Evolutionary conservation across 129 eudicot genomes (phyloP).

Genomic region (Tagetes patula): DNA sequence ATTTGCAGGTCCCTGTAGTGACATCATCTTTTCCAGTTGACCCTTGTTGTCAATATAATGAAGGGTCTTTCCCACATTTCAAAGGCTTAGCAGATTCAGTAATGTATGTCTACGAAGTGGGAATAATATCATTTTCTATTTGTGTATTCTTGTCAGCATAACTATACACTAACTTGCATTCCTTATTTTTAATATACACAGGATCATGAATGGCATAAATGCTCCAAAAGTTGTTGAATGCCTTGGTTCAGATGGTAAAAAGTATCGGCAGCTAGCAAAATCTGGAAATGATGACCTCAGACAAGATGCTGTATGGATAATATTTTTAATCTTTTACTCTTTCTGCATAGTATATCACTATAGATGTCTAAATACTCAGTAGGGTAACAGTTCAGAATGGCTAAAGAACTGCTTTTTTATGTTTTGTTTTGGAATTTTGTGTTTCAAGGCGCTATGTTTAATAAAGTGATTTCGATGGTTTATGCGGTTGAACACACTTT

Average conservation of each 20-base stretch:
- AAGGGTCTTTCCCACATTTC: conserved; percentile 94
- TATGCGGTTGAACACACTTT: background rate
- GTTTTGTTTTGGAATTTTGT: background rate
- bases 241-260: conserved; percentile 92
- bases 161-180: conserved; percentile 26
- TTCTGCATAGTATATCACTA: conserved; percentile 8
- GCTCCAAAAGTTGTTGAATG: conserved; percentile 98
- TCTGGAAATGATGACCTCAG: conserved; percentile 98
- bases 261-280: conserved; percentile 91
- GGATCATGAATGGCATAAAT: conserved; percentile 97
- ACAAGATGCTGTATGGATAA: conserved; percentile 90
- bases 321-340: background rate
- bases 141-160: conserved; percentile 20
- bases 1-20: conserved; percentile 87
- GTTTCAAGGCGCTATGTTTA: background rate
- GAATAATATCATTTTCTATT: conserved; percentile 8
- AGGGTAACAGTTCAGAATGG: background rate
- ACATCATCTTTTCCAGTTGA: conserved; percentile 81
- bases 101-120: conserved; percentile 48
- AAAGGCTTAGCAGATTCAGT: conserved; percentile 87
- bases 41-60: conserved; percentile 72
- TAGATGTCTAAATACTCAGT: background rate
- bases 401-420: background rate
- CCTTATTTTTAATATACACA: conserved; percentile 33
- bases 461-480: background rate